Evolutionary conservation across 305 asterid species (phyloP), one percentile per base, ranked within the genome.

Genomic region (Andrographis paniculata): DNA sequence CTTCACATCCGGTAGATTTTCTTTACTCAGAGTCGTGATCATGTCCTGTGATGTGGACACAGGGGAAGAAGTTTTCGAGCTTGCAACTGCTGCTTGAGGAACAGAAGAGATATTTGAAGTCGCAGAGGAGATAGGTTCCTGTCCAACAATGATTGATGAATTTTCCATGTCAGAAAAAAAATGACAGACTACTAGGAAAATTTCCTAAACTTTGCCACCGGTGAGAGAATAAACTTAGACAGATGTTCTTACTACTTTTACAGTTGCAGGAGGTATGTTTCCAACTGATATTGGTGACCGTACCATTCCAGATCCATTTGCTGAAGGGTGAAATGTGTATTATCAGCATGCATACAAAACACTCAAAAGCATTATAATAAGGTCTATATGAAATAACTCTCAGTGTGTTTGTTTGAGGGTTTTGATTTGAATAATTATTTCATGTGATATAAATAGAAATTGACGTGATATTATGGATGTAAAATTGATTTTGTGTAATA

Each of bases 121-220:
- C 59, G 83, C 48, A 43, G 96, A 80, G 13, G 91, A 80, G 53
- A 74, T 56, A 41, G 96, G 96, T 69, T 91, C 99, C 98, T 85
- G 77, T 53, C 68, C 35, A 50, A 46, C 52, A 23, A 51, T 45
- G 41, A 20, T 15, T 8, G 20, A 53, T 39, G 51, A 37, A 33
- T 47, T 23, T 23, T 24, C 31, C n/a, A 40, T 17, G 9, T 41
- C 19, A 55, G 40, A 27, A 33, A 31, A 27, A 5, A 30, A 47
- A 33, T n/a, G 16, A 46, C 37, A 15, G 33, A 59, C 20, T n/a
- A 35, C 31, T 23, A 38, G 45, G 61, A 31, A 52, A 52, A 16
- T 10, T 14, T 14, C 9, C 14, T 21, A 17, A 30, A 20, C 15
- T 24, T 45, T 38, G 27, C 56, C 58, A 55, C 14, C n/a, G n/a